phyloP scores from a whole-genome alignment of 2,329 filamentous ascomycete species.

The Ambrosiella beaveri region DNA sequence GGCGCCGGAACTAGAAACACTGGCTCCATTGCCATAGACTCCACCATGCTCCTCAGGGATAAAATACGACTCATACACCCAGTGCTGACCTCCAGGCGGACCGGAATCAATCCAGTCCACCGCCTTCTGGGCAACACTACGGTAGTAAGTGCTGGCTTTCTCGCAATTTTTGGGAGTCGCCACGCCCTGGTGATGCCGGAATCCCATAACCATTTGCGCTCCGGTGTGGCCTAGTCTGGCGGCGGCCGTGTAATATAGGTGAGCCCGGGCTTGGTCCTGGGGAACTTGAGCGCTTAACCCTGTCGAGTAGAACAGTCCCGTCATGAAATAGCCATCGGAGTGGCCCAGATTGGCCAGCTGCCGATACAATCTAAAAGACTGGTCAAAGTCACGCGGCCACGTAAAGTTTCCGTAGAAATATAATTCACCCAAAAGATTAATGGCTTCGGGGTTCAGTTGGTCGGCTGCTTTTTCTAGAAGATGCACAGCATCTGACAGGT shows the following conservation, averaged over 20 bases:
- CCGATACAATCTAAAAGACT: slow-evolving; percentile 68
- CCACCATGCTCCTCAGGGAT: slow-evolving; percentile 84
- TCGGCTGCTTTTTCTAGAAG: slow-evolving; percentile 35
- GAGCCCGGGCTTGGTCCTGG: slow-evolving; percentile 73
- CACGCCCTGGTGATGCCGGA: slow-evolving; percentile 70
- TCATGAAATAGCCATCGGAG: slow-evolving; percentile 84
- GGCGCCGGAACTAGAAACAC: slow-evolving; percentile 67
- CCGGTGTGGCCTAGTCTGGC: slow-evolving; percentile 66
- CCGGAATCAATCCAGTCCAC: slow-evolving; percentile 77
- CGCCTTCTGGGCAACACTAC: slow-evolving; percentile 81
- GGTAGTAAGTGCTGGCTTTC: slow-evolving; percentile 72
- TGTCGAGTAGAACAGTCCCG: slow-evolving; percentile 89
- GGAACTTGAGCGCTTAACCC: slow-evolving; percentile 69
- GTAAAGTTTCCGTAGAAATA: slow-evolving; percentile 94
- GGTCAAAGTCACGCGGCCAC: slow-evolving; percentile 62
- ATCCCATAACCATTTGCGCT: slow-evolving; percentile 87
- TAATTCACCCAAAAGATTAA: slow-evolving; percentile 80
- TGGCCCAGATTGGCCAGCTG: slow-evolving; percentile 66
- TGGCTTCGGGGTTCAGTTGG: slow-evolving; percentile 58
- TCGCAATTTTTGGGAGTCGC: slow-evolving; percentile 77
- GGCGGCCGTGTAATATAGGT: slow-evolving; percentile 89
- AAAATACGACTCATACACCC: slow-evolving; percentile 62
- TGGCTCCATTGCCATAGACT: slow-evolving; percentile 89
- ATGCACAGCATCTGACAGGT: slow-evolving; percentile 28
- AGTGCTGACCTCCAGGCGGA: slow-evolving; percentile 68